Percentiles rank a stretch among this genome's conserved stretches.
Conservation (phyloP, 352 stramenopile species). For the Phytopythium boreale region DNA sequence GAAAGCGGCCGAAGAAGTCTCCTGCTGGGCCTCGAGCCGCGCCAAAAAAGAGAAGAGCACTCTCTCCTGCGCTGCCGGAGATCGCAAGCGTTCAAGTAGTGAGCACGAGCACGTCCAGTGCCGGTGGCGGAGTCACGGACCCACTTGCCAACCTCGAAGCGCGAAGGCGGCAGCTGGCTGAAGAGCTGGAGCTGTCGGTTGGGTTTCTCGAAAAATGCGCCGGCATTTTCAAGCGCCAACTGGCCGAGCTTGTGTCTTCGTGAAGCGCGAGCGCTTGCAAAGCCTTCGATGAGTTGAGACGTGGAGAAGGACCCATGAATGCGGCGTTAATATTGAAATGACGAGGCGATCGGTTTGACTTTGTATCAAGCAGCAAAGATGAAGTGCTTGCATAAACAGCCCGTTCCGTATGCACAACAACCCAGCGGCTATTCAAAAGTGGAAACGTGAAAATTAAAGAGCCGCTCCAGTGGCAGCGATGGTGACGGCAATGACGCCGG, state of each 20-base stretch:
- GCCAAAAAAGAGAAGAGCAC: neutral
- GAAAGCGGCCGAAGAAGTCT: neutral
- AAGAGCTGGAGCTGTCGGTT: conserved; percentile 4
- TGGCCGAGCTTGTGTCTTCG: neutral
- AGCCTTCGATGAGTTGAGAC: neutral
- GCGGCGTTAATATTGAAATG: conserved; percentile 2
- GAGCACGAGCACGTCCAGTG: neutral
- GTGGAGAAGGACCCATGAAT: neutral
- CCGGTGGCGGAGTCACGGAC: neutral
- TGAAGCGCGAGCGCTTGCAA: neutral
- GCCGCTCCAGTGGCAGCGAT: neutral
- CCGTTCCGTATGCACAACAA: neutral
- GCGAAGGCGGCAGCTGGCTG: neutral
- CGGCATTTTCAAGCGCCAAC: conserved; percentile 3
- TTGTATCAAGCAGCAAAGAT: neutral
- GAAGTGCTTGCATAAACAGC: neutral
- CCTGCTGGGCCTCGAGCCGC: no score
- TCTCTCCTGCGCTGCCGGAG: conserved; percentile 1
- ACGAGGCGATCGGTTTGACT: neutral
- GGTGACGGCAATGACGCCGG: conserved; percentile 2
- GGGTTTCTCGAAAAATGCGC: conserved; percentile 5
- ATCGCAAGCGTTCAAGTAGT: neutral
- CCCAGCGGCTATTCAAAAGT: neutral
- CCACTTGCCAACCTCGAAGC: neutral
- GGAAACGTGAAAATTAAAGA: neutral